Conservation (phyloP, 495 filamentous ascomycete genomes). For the Chaetomium tenue region DNA sequence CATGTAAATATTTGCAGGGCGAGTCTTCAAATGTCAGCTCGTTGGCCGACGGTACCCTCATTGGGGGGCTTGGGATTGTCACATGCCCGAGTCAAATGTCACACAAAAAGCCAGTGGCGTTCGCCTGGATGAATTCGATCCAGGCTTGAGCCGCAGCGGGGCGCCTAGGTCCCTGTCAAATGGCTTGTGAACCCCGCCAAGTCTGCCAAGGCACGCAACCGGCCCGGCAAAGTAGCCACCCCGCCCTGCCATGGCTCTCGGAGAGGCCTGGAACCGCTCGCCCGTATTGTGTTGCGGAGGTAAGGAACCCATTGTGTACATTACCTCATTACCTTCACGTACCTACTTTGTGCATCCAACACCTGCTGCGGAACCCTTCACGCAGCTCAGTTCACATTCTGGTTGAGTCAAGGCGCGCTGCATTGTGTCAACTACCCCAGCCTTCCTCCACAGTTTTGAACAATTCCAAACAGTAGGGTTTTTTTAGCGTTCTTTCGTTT, state of each 20-base stretch:
- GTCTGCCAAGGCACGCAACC: not conserved
- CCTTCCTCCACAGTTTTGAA: not conserved
- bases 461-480: not conserved
- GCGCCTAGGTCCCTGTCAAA: not conserved
- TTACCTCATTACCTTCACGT: not conserved
- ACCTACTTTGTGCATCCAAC: too few relatives aligned
- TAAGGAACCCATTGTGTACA: not conserved
- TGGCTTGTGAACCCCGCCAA: not conserved
- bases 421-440: not conserved
- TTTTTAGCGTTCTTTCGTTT: not conserved
- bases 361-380: not conserved
- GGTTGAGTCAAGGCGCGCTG: not conserved
- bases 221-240: not conserved
- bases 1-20: too few relatives aligned
- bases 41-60: not conserved
- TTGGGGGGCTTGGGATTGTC: not conserved
- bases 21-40: too few relatives aligned
- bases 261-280: not conserved
- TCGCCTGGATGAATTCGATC: not conserved
- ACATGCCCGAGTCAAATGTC: constrained; percentile 1
- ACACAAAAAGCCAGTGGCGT: not conserved
- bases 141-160: constrained; percentile 3
- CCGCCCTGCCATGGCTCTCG: constrained; percentile 1
- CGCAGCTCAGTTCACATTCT: not conserved
- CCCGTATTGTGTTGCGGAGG: not conserved